These are phyloP conservation scores for Ascomycota sp. DNA, from an alignment of 2,329 filamentous ascomycete species.

Conservation along the genomic window DNA sequence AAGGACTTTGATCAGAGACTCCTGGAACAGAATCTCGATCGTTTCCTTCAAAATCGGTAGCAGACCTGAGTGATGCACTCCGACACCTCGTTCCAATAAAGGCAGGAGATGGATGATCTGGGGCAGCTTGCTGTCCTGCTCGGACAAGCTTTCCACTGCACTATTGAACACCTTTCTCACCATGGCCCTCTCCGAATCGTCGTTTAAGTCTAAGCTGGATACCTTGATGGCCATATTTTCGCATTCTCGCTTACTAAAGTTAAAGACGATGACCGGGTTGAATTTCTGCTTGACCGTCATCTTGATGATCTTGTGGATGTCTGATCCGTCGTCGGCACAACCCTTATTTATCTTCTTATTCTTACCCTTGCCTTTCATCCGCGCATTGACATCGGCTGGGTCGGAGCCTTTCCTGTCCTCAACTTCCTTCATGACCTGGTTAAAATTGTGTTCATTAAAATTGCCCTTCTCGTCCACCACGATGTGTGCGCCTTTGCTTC, in stretches of 20 bases:
- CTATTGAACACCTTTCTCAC: slow-evolving; percentile 86
- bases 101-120: slow-evolving; percentile 86
- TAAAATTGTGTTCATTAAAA: slow-evolving; percentile 95
- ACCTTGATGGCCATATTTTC: slow-evolving; percentile 79
- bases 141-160: slow-evolving; percentile 78
- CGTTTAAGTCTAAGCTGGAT: slow-evolving; percentile 79
- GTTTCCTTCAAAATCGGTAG: slow-evolving; percentile 94
- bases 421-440: slow-evolving; percentile 81
- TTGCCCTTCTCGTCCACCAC: slow-evolving; percentile 93
- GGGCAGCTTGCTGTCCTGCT: slow-evolving; percentile 71
- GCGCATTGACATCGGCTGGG: slow-evolving; percentile 57
- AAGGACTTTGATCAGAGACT: slow-evolving; percentile 90
- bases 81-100: slow-evolving; percentile 74
- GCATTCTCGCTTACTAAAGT: slow-evolving; percentile 95
- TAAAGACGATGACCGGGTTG: slow-evolving; percentile 98
- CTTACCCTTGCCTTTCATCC: slow-evolving; percentile 70
- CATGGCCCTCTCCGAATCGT: slow-evolving; percentile 86
- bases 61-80: slow-evolving; percentile 90
- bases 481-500: slow-evolving; percentile 79
- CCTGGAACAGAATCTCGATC: slow-evolving; percentile 96
- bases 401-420: slow-evolving; percentile 76
- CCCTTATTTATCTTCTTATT: slow-evolving; percentile 86
- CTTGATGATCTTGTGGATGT: slow-evolving; percentile 93
- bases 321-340: slow-evolving; percentile 46
- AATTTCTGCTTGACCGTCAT: slow-evolving; percentile 98